These are phyloP conservation scores for Leishmania major DNA, from an alignment of 208 protist species.

Conservation along the genomic window DNA sequence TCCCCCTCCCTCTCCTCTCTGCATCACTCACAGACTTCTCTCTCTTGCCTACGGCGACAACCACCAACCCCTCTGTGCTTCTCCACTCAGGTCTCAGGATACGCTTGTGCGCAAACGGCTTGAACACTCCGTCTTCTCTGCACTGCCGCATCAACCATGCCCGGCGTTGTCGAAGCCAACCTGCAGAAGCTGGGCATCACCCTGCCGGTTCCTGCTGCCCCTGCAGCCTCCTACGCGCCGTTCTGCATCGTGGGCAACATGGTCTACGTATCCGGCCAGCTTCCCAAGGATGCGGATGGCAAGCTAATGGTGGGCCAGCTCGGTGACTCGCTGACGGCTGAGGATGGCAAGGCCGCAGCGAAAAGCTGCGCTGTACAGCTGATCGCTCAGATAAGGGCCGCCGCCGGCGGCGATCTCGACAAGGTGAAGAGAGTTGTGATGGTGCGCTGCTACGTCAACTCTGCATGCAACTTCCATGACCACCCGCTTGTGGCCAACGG, in stretches of 20 bases:
- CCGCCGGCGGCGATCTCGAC: constrained; percentile 56
- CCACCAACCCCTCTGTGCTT: background rate
- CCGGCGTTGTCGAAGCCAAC: constrained; percentile 41
- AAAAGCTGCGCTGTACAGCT: constrained; percentile 47
- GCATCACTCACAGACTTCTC: background rate
- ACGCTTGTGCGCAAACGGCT: constrained; percentile 1
- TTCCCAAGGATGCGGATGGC: constrained; percentile 61
- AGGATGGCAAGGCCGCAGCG: constrained; percentile 69
- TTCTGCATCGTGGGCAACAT: constrained; percentile 43
- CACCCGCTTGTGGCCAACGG: constrained; percentile 79
- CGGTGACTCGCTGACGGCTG: constrained; percentile 45
- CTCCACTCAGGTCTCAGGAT: background rate
- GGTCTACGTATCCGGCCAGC: constrained; percentile 76
- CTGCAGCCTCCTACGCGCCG: constrained; percentile 76
- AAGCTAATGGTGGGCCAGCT: constrained; percentile 58
- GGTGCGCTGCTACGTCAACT: constrained; percentile 79
- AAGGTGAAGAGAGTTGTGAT: constrained; percentile 78
- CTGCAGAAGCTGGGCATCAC: constrained; percentile 65
- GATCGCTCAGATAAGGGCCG: constrained; percentile 66
- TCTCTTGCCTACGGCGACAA: background rate
- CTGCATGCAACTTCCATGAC: constrained; percentile 52
- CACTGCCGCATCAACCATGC: constrained; percentile 20
- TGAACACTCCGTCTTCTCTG: background rate
- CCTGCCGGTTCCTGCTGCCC: constrained; percentile 57
- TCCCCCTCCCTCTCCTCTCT: background rate